Evolutionary conservation across 805 yeast genomes (phyloP).

Genomic region (Pichia thaimueangensis): DNA sequence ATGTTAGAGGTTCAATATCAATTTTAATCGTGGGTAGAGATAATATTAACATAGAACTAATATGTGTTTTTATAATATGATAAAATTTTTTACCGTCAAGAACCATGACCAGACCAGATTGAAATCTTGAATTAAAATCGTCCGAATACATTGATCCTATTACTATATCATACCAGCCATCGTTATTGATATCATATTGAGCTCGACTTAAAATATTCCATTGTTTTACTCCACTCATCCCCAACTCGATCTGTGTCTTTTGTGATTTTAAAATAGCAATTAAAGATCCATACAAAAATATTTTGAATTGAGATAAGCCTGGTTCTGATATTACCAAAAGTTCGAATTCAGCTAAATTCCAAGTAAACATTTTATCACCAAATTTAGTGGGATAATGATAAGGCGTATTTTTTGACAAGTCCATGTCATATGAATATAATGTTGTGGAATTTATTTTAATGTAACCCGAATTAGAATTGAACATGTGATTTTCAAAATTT

Average conservation of each 20-base stretch:
- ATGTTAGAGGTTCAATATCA: constrained; percentile 2
- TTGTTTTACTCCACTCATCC: constrained; percentile 37
- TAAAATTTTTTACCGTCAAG: constrained; percentile 16
- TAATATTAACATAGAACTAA: neutral
- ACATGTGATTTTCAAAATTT: no score
- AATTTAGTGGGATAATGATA: constrained; percentile 30
- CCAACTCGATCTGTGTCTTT: constrained; percentile 27
- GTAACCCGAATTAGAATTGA: no score
- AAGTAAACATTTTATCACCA: constrained; percentile 35
- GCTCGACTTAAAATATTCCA: constrained; percentile 32
- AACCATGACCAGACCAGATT: constrained; percentile 14
- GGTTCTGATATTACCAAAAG: constrained; percentile 46
- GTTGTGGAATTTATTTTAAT: no score
- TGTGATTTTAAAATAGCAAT: constrained; percentile 19
- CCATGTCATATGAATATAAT: no score
- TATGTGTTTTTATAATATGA: neutral
- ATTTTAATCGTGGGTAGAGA: neutral
- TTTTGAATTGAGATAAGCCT: constrained; percentile 39
- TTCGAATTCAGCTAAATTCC: constrained; percentile 26
- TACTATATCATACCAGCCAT: constrained; percentile 36
- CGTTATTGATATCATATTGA: constrained; percentile 30
- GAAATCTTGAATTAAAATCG: constrained; percentile 13
- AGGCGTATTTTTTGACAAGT: no score
- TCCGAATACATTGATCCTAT: constrained; percentile 40
- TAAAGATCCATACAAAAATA: constrained; percentile 23